Evolutionary conservation across 176 grass and related monocot genomes (phyloP).

Genomic region (Melocanna baccifera): DNA sequence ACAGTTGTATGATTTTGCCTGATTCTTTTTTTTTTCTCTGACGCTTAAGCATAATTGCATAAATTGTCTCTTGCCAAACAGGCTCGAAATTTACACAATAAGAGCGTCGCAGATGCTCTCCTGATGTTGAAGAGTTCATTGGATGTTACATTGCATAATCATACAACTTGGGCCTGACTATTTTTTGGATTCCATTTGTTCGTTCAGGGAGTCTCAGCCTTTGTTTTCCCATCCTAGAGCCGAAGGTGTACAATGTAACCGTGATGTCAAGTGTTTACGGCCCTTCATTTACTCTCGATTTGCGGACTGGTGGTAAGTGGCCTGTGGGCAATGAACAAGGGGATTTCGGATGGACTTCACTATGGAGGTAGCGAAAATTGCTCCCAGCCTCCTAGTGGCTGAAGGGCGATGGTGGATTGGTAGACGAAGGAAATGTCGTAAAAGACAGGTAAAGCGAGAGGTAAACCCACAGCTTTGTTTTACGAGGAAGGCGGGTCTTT

Average conservation of each 20-base stretch:
- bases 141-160: slow-evolving; percentile 8
- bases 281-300: not conserved
- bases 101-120: not conserved
- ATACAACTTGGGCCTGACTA: not conserved
- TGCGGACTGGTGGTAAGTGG: not conserved
- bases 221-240: not conserved
- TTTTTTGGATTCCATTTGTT: slow-evolving; percentile 31
- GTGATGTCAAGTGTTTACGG: not conserved
- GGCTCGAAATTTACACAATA: slow-evolving; percentile 23
- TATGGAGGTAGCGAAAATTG: not conserved
- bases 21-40: slow-evolving; percentile 28
- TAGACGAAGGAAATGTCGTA: too few relatives aligned
- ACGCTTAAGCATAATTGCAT: not conserved
- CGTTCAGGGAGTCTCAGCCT: not conserved
- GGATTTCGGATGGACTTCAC: not conserved
- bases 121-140: slow-evolving; percentile 14
- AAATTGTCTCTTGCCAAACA: slow-evolving; percentile 11
- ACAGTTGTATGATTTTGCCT: slow-evolving; percentile 42
- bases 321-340: not conserved
- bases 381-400: too few relatives aligned
- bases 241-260: not conserved
- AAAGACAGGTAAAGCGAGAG: too few relatives aligned
- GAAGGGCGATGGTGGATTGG: too few relatives aligned
- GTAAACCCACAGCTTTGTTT: too few relatives aligned
- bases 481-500: too few relatives aligned